A percentile compares a stretch with the other conserved stretches of the same genome.
phyloP scores from a whole-genome alignment of 176 grass and related monocot species.

The Poa pratensis region DNA sequence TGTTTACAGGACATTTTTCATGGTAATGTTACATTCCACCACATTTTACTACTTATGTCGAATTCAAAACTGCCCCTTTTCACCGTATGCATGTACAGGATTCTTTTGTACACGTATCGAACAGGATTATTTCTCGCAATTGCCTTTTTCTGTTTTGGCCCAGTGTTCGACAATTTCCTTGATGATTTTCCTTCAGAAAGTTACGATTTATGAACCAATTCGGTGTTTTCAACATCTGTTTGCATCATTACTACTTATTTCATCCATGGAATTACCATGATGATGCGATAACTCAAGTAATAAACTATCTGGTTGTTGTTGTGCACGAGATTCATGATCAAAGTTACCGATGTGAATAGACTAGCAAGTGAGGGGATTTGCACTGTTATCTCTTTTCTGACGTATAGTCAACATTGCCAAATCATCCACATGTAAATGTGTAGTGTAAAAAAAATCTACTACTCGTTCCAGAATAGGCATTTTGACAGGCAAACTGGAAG shows the following conservation, averaged over 20 bases:
- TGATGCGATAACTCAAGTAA: background rate
- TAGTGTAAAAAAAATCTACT: background rate
- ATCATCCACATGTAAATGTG: background rate
- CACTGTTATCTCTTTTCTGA: background rate
- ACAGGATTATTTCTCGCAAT: background rate
- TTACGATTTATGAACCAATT: background rate
- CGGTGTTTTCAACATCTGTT: background rate
- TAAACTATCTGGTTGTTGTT: background rate
- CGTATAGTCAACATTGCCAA: background rate
- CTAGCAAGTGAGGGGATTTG: background rate
- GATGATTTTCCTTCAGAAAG: background rate
- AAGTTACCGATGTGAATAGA: background rate
- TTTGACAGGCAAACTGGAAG: background rate
- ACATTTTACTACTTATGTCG: constrained; percentile 21
- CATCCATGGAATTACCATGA: background rate
- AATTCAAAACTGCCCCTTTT: constrained; percentile 5
- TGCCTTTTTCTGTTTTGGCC: constrained; percentile 16
- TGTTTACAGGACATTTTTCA: constrained; percentile 74
- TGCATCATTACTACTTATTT: background rate
- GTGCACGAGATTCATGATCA: background rate
- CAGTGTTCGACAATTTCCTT: constrained; percentile 2
- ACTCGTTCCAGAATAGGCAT: background rate
- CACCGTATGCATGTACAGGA: background rate
- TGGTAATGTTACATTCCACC: constrained; percentile 61
- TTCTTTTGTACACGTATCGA: background rate